Conservation (phyloP, 495 filamentous ascomycete genomes). For the Lichenothelia convexa region DNA sequence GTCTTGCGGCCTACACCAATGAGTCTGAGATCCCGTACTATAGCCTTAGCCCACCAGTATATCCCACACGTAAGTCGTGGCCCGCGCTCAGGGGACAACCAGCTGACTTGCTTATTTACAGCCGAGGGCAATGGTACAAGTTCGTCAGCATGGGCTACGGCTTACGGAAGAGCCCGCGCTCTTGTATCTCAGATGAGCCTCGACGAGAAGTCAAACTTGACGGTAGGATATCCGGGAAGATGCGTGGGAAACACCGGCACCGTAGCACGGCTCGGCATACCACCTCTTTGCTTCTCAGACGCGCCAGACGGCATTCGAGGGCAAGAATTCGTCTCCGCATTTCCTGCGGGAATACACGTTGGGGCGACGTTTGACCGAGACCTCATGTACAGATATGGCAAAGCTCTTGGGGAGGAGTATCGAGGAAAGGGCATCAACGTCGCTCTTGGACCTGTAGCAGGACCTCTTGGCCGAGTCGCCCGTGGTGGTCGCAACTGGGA, state of each 20-base stretch:
- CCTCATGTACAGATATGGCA: slow-evolving; percentile 10
- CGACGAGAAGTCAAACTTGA: slow-evolving; percentile 3
- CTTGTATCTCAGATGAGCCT: slow-evolving; percentile 2
- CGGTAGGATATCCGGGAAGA: neutral
- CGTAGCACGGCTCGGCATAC: slow-evolving; percentile 1
- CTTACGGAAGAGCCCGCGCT: neutral
- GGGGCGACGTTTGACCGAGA: slow-evolving; percentile 10
- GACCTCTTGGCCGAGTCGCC: slow-evolving; percentile 33
- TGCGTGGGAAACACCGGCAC: slow-evolving; percentile 4
- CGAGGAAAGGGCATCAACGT: slow-evolving; percentile 14
- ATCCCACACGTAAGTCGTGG: slow-evolving; percentile 2
- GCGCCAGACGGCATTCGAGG: slow-evolving; percentile 2
- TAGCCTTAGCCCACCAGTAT: slow-evolving; percentile 4
- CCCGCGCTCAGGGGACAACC: neutral
- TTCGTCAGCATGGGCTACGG: neutral
- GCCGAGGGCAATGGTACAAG: neutral
- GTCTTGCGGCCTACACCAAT: neutral
- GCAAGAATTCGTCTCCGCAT: slow-evolving; percentile 4
- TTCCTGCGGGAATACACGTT: slow-evolving; percentile 8
- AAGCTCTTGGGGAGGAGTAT: slow-evolving; percentile 13
- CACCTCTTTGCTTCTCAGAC: slow-evolving; percentile 2
- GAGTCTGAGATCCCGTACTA: slow-evolving; percentile 2
- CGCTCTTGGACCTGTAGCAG: slow-evolving; percentile 32
- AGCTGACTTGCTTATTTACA: neutral
- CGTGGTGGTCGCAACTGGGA: slow-evolving; percentile 41